These are phyloP conservation scores for Dictyostelium capitatum DNA, from an alignment of 78 protist species.

Conservation along the genomic window DNA sequence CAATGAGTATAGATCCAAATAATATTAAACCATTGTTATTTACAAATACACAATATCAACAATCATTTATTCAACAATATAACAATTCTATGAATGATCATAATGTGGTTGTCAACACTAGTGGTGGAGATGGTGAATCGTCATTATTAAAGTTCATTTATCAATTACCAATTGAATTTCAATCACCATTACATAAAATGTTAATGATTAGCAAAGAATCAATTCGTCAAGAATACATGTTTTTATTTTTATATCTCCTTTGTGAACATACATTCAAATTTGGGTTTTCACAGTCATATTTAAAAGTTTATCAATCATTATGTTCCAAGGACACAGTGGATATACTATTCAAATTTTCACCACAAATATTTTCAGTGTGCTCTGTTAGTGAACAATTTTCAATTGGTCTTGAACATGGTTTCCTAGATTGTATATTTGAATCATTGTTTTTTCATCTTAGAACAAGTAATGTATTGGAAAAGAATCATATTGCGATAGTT, in stretches of 20 bases:
- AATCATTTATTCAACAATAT: too few species aligned
- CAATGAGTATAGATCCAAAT: not conserved
- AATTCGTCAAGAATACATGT: not conserved
- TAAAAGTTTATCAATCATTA: conserved; percentile 11
- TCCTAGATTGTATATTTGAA: conserved; percentile 31
- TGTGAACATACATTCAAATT: conserved; percentile 65
- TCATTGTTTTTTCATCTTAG: not conserved
- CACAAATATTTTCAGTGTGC: conserved; percentile 54
- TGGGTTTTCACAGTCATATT: conserved; percentile 53
- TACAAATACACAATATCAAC: not conserved
- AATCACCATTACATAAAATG: conserved; percentile 30
- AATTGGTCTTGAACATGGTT: not conserved
- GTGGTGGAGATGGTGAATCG: too few species aligned
- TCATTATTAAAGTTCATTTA: not conserved
- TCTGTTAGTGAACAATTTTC: conserved; percentile 20
- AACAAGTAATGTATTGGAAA: not conserved
- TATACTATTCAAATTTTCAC: conserved; percentile 35
- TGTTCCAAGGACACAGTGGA: conserved; percentile 1
- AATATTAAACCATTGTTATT: conserved; percentile 17
- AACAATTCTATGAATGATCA: not conserved
- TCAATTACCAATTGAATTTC: conserved; percentile 18
- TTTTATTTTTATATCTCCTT: conserved; percentile 26
- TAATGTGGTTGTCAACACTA: too few species aligned
- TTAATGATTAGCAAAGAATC: not conserved
- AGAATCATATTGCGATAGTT: conserved; percentile 30